Conservation (phyloP, 768 basidiomycete species). For the Xerocomus spinulosus region DNA sequence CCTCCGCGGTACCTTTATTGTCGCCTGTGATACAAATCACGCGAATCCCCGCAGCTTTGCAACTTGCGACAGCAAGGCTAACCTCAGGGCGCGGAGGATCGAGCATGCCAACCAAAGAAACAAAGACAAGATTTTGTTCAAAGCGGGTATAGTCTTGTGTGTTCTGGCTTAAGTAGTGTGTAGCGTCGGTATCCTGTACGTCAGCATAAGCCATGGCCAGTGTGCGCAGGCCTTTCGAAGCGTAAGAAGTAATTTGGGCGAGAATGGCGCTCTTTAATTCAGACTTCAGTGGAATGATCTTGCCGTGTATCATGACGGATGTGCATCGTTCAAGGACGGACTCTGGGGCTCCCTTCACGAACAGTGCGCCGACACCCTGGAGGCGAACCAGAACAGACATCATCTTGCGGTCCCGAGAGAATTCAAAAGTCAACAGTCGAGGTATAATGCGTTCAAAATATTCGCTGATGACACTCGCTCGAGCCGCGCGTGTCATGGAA, state of each 20-base stretch:
- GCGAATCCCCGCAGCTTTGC: conserved; percentile 88
- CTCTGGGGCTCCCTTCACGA: conserved; percentile 96
- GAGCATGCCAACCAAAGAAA: conserved; percentile 95
- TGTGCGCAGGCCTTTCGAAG: conserved; percentile 78
- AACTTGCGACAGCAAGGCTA: conserved; percentile 78
- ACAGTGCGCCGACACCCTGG: conserved; percentile 67
- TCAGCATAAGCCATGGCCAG: conserved; percentile 88
- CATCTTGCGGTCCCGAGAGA: conserved; percentile 97
- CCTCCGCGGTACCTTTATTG: conserved; percentile 96
- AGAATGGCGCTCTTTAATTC: conserved; percentile 58
- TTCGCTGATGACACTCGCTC: conserved; percentile 83
- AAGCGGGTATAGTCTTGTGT: conserved; percentile 83
- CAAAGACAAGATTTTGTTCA: conserved; percentile 89
- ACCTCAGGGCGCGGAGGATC: conserved; percentile 98
- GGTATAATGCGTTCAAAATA: conserved; percentile 70
- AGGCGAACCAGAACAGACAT: conserved; percentile 92
- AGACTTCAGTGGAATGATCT: conserved; percentile 59
- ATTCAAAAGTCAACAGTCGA: conserved; percentile 92
- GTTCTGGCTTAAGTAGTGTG: conserved; percentile 78
- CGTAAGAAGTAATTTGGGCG: conserved; percentile 67
- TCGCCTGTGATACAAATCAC: conserved; percentile 98
- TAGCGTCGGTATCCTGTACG: conserved; percentile 67
- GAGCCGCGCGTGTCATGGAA: conserved; percentile 50
- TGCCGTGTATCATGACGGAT: conserved; percentile 62
- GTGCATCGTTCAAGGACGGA: conserved; percentile 88